A percentile compares a stretch with the other conserved stretches of the same genome.
phyloP scores from a whole-genome alignment of 805 yeast species.

The Candida insectalens region DNA sequence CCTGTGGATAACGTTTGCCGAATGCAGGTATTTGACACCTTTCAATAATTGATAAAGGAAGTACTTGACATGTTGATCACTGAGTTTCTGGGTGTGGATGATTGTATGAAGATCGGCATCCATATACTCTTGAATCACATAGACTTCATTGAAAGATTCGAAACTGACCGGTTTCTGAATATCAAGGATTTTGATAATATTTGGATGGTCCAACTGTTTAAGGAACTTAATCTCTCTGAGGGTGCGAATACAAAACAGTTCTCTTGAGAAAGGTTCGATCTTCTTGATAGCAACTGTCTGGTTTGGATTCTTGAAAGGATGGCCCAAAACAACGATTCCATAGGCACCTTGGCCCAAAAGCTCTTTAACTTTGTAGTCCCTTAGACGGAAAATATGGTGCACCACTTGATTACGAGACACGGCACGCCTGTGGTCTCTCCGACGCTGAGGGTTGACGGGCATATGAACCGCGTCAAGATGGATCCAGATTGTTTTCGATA shows the following conservation, averaged over 20 bases:
- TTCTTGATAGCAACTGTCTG: constrained; percentile 66
- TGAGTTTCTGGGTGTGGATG: constrained; percentile 44
- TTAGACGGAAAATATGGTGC: constrained; percentile 51
- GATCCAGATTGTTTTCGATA: too few species aligned
- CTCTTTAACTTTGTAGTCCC: constrained; percentile 48
- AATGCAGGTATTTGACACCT: constrained; percentile 62
- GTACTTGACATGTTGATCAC: constrained; percentile 62
- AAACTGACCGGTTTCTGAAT: constrained; percentile 53
- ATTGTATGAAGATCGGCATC: constrained; percentile 63
- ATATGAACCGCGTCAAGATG: too few species aligned
- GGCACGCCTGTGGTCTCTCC: too few species aligned
- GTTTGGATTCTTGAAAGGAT: constrained; percentile 40
- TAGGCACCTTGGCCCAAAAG: constrained; percentile 77
- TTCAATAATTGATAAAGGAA: constrained; percentile 61
- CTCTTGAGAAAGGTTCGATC: constrained; percentile 59
- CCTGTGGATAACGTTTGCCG: constrained; percentile 65
- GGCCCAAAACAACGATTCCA: constrained; percentile 67
- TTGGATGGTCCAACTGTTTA: constrained; percentile 62
- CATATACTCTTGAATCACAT: constrained; percentile 70
- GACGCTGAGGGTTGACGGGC: too few species aligned
- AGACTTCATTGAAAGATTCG: constrained; percentile 61
- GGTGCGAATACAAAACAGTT: constrained; percentile 60
- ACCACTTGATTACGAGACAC: too few species aligned
- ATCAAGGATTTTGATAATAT: constrained; percentile 57
- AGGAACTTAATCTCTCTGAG: constrained; percentile 60